Base-by-base conservation (phyloP, 108 stramenopile genomes). In the Craspedostauros australis region DNA sequence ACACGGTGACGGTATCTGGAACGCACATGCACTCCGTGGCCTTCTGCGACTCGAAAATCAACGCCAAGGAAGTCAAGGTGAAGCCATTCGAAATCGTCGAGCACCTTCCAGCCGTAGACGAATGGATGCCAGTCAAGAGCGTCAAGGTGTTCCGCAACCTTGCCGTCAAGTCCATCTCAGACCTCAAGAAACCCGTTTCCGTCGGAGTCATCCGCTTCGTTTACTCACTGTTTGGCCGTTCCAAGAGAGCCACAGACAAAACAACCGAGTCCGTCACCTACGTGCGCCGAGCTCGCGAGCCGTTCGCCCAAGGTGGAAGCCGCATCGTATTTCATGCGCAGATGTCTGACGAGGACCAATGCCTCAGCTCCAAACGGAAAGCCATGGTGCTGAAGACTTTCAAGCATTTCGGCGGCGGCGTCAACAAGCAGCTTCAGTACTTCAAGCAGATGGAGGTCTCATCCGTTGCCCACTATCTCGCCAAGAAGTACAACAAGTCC, bases 381-480 rank as follows among this genome's bases (percentile, higher is more conserved):
- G 51, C 52, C 29, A 68, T 62, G 60, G 60, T 72, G 1, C 53
- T 66, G 59, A 72, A 72, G 50, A 37, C 58, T 20, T 72, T 66
- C 60, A 72, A 72, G 46, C 57, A 72, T 26, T 23, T 54, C 14
- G 65, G 71, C 30, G 49, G 34, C 12, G 49, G 60, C 0, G 22
- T 57, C 23, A 59, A 66, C 45, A 59, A 59, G 31, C 64, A 60
- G 21, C 41, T 53, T 36, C 52, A 62, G 50, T 72, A 66, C n/a
- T 51, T 72, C 25, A 46, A 54, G 52, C 64, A 72, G 42, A 72
- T 72, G 63, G 71, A 72, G 47, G 71, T 72, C 21, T 65, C 64
- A 2, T 52, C 47, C 44, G 49, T 72, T 21, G 58, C 65, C 27
- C 57, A 64, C 34, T 72, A 57, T 46, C 54, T 66, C 53, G 57